Evolutionary conservation across 2,329 filamentous ascomycete species (phyloP), one percentile per base, ranked within the genome.

Genomic region (Phoma sp.): DNA sequence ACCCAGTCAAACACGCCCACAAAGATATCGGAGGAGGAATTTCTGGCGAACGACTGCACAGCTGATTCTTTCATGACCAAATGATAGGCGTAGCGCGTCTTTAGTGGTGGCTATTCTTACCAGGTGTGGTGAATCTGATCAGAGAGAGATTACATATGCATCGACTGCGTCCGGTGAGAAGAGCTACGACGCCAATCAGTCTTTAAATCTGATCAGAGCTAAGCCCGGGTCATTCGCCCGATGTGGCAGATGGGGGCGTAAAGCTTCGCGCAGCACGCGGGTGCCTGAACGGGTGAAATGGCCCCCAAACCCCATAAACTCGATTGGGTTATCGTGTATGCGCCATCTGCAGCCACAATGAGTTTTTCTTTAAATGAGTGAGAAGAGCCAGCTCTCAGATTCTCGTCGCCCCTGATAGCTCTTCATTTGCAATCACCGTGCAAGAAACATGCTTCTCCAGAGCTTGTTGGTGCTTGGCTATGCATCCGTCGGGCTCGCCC

Each of bases 21-120:
- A 22, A 57, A 60, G n/a, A 66, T 59, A 27, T 69, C 65, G 13
- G 53, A 51, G 3, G 61, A 57, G 8, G 62, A n/a, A 2, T 25
- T 24, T 12, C 8, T 6, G 36, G 49, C 25, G 1, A 40, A 40
- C 0, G 55, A 29, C 39, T 51, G 41, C 39, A 60, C 35, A 21
- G 43, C 43, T 41, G 40, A n/a, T 43, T 41, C 3, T 2, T 33
- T n/a, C 45, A 48, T 48, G 9, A 4, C 25, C 9, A 6, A 17
- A 6, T 3, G 6, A 10, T 22, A 17, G 19, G 24, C 8, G 32
- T 7, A 22, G 4, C 4, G 7, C 36, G 17, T 21, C 19, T 17
- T 38, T 6, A 38, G 12, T 38, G 36, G 36, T 22, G 10, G 19
- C 21, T 38, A 22, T 38, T 38, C 9, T 2, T 15, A 13, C 15